These are phyloP conservation scores for Samsoniella hepiali DNA, from an alignment of 2,329 filamentous ascomycete genomes.

Conservation along the genomic window DNA sequence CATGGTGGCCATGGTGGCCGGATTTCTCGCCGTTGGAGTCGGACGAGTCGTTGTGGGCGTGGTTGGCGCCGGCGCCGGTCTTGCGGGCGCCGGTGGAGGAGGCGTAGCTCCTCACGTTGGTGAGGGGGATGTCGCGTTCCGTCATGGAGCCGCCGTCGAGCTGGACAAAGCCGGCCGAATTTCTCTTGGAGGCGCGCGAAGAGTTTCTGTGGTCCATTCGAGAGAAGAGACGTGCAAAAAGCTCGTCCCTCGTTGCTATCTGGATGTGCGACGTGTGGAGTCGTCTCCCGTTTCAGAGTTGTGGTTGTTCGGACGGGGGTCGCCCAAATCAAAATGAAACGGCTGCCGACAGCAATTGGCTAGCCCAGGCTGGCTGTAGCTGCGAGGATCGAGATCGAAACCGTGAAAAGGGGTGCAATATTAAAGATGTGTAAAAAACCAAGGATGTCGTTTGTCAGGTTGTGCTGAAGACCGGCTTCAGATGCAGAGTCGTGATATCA, in stretches of 20 bases:
- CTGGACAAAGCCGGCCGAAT: slow-evolving; percentile 43
- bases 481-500: slow-evolving; percentile 16
- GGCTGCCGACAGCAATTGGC: slow-evolving; percentile 19
- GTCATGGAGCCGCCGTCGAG: slow-evolving; percentile 36
- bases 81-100: slow-evolving; percentile 54
- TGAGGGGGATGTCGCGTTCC: slow-evolving; percentile 50
- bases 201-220: slow-evolving; percentile 29
- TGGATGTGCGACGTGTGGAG: slow-evolving; percentile 11
- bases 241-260: background rate
- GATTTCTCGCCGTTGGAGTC: slow-evolving; percentile 44
- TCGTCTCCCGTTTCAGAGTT: slow-evolving; percentile 18
- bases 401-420: background rate
- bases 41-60: slow-evolving; percentile 33
- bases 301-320: background rate
- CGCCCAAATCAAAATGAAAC: slow-evolving; percentile 7
- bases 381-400: background rate
- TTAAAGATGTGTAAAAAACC: background rate
- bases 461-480: slow-evolving; percentile 20
- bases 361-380: background rate
- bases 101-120: slow-evolving; percentile 52
- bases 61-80: slow-evolving; percentile 35
- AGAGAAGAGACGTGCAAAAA: background rate
- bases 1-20: slow-evolving; percentile 35
- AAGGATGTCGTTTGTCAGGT: slow-evolving; percentile 19
- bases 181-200: slow-evolving; percentile 35